Base-by-base conservation (phyloP, 345 rosid genomes). In the Pelargonium nanum region DNA sequence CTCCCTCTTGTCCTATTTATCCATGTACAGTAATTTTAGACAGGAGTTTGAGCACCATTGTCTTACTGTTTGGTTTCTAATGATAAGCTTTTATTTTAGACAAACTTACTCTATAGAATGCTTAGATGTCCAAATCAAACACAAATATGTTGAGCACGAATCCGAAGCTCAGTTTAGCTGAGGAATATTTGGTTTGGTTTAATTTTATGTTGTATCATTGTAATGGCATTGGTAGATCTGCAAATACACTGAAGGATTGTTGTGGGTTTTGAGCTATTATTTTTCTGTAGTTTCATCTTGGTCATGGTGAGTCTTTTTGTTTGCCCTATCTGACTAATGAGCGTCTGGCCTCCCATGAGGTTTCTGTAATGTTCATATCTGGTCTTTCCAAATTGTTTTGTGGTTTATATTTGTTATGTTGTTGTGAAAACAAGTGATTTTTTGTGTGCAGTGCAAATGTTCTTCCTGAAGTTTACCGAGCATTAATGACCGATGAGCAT, bases 251-350 rank as follows among this genome's bases (percentile, higher is more conserved):
- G 73, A 68, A 62, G 73, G 77, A 19, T 51, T 73, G 22, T 10
- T 60, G 50, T 73, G 73, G 76, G 67, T 68, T 13, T 60, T 73
- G 4, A 32, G 21, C 9, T 73, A 73, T 60, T 68, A 73, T 28
- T 73, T 22, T 20, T 52, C 66, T 0, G 78, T 53, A 59, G 69
- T 74, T 0, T 63, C 63, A 48, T 70, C 78, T 0, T 74, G 75
- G 78, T 21, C 58, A 5, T 74, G 78, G 74, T 70, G 60, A 62
- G 61, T 0, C 12, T 40, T 5, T 59, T 34, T 1, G 6, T 34
- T 34, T 34, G 7, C 45, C 12, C 12, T 5, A 34, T n/a, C n/a
- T n/a, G n/a, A n/a, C n/a, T 73, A 23, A 52, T 73, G 73, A 48
- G 51, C 19, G 67, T 73, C 5, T 54, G 61, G 40, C 73, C 77